phyloP scores from a whole-genome alignment of 805 yeast species.

The Ogataea henricii region DNA sequence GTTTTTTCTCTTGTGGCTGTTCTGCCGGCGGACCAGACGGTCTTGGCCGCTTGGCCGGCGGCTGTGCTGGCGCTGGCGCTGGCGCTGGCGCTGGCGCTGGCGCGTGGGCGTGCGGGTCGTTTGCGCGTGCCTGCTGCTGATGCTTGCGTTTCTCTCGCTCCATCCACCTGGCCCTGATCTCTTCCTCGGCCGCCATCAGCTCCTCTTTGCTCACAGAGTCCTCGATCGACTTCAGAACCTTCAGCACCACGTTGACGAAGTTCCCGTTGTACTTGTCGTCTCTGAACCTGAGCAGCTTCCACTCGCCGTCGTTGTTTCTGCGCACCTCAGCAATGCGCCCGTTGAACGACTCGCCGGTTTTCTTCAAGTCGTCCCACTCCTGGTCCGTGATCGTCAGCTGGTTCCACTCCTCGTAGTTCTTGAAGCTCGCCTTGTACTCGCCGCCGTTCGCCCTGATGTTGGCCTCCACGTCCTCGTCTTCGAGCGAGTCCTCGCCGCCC shows the following conservation, averaged over 20 bases:
- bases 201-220: slow-evolving; percentile 87
- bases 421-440: slow-evolving; percentile 34
- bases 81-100: neutral
- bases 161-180: slow-evolving; percentile 64
- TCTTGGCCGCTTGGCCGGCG: slow-evolving; percentile 12
- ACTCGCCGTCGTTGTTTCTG: slow-evolving; percentile 62
- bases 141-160: slow-evolving; percentile 46
- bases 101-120: too few relatives aligned
- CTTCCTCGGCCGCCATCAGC: slow-evolving; percentile 55
- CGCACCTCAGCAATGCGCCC: slow-evolving; percentile 88
- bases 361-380: slow-evolving; percentile 80
- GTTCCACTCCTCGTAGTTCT: slow-evolving; percentile 64
- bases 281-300: slow-evolving; percentile 87
- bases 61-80: slow-evolving; percentile 14
- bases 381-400: slow-evolving; percentile 62
- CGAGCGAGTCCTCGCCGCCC: slow-evolving; percentile 46
- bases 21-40: slow-evolving; percentile 20
- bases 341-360: slow-evolving; percentile 75
- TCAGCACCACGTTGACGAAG: slow-evolving; percentile 76
- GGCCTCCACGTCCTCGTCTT: slow-evolving; percentile 40
- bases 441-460: slow-evolving; percentile 36
- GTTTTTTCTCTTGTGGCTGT: slow-evolving; percentile 10
- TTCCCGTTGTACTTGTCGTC: slow-evolving; percentile 92
- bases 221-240: slow-evolving; percentile 78
- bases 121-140: slow-evolving; percentile 16